A percentile compares a stretch with the other conserved stretches of the same genome.
phyloP scores from a whole-genome alignment of 208 protist species.

The Wallacemonas sp. region DNA sequence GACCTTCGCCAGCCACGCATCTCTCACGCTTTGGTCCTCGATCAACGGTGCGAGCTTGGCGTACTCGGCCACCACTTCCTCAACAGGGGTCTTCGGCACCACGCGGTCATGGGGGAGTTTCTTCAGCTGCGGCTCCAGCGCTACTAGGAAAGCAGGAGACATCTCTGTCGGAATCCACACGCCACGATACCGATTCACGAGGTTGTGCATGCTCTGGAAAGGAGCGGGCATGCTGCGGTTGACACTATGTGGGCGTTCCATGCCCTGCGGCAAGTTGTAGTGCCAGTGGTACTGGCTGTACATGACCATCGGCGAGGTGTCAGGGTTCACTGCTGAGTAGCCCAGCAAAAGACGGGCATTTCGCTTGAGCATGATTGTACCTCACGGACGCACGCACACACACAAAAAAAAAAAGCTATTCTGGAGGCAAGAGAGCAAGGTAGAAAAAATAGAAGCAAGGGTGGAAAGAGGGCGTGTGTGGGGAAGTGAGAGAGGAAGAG shows the following conservation, averaged over 20 bases:
- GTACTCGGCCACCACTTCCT: conserved; percentile 81
- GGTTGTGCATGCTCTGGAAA: conserved; percentile 58
- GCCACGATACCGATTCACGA: conserved; percentile 82
- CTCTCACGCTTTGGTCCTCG: conserved; percentile 59
- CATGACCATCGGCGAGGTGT: conserved; percentile 88
- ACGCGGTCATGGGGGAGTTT: conserved; percentile 83
- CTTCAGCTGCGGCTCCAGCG: conserved; percentile 76
- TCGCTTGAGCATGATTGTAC: conserved; percentile 67
- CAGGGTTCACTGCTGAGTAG: conserved; percentile 84
- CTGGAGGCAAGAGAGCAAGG: conserved; percentile 15
- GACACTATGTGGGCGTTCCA: conserved; percentile 82
- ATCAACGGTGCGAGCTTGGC: conserved; percentile 63
- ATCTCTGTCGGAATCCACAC: conserved; percentile 87
- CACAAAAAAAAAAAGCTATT: conserved; percentile 21
- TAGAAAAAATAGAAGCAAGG: conserved; percentile 16
- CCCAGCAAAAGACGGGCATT: conserved; percentile 50
- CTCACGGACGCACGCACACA: not conserved
- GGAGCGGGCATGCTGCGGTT: conserved; percentile 76
- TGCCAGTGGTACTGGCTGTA: conserved; percentile 91
- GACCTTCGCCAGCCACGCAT: conserved; percentile 86
- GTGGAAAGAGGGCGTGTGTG: not conserved
- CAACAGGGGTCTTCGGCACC: conserved; percentile 70
- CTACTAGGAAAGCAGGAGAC: conserved; percentile 75
- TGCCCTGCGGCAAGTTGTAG: conserved; percentile 89
- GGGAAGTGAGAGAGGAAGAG: not conserved